Percentiles rank a stretch among this genome's conserved stretches.
Conservation (phyloP, 2,329 filamentous ascomycete genomes). For the Fusarium sp. region DNA sequence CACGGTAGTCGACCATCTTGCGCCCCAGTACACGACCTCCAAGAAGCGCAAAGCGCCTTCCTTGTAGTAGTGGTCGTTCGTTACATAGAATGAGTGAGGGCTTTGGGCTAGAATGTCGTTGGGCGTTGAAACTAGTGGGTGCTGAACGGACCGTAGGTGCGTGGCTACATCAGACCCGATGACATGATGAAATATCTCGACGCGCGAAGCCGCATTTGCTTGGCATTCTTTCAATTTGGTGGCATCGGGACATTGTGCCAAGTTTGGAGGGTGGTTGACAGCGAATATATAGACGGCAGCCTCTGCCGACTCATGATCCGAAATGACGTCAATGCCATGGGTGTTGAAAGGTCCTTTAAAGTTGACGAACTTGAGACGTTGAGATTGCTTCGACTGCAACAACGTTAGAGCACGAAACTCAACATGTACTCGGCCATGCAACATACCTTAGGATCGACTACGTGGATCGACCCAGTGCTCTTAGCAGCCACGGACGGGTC, state of each 20-base stretch:
- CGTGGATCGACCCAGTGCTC: constrained; percentile 60
- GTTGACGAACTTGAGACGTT: constrained; percentile 58
- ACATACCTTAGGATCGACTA: constrained; percentile 65
- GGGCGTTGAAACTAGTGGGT: constrained; percentile 66
- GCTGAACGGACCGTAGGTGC: constrained; percentile 65
- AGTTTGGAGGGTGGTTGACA: constrained; percentile 69
- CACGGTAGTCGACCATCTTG: constrained; percentile 63
- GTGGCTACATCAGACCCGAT: constrained; percentile 54
- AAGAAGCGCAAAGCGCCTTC: constrained; percentile 59
- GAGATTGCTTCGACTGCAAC: neutral
- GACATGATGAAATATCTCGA: constrained; percentile 69
- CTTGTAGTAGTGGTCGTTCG: constrained; percentile 69
- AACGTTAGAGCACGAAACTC: neutral
- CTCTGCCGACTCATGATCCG: constrained; percentile 53
- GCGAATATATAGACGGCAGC: constrained; percentile 69
- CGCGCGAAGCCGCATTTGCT: constrained; percentile 60
- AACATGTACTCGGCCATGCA: neutral
- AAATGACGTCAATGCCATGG: constrained; percentile 71
- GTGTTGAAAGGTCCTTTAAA: constrained; percentile 67
- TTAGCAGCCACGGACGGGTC: constrained; percentile 51
- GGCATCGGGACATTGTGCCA: constrained; percentile 45
- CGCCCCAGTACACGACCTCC: constrained; percentile 57
- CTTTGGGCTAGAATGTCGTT: constrained; percentile 67
- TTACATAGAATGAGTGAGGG: constrained; percentile 65
- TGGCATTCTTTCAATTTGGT: constrained; percentile 20